phyloP scores from a whole-genome alignment of 2,329 filamentous ascomycete species.

The Pyrenochaeta sp. region DNA sequence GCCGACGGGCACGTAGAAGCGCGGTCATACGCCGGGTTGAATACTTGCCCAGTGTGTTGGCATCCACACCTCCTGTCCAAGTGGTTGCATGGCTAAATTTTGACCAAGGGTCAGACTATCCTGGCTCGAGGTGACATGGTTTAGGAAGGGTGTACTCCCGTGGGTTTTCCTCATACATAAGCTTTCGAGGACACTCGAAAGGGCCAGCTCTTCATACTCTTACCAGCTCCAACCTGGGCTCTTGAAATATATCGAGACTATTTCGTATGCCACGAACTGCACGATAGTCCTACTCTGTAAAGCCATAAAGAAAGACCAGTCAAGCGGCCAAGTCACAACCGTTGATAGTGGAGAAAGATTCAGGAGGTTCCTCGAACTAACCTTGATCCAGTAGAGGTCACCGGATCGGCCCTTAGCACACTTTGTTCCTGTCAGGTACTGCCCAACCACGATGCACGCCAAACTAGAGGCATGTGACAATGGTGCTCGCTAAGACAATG shows the following conservation, averaged over 20 bases:
- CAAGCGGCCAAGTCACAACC: not conserved
- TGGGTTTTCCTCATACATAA: not conserved
- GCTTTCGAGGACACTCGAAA: slow-evolving; percentile 1
- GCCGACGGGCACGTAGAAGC: slow-evolving; percentile 15
- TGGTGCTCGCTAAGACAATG: slow-evolving; percentile 11
- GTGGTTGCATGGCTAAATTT: slow-evolving; percentile 14
- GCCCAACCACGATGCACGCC: slow-evolving; percentile 27
- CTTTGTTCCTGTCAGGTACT: slow-evolving; percentile 26
- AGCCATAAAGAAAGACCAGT: not conserved
- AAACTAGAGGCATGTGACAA: slow-evolving; percentile 38
- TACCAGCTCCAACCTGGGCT: not conserved
- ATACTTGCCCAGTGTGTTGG: slow-evolving; percentile 7
- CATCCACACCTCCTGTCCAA: slow-evolving; percentile 9
- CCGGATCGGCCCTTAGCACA: slow-evolving; percentile 38
- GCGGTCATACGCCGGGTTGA: slow-evolving; percentile 29
- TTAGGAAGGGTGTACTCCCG: slow-evolving; percentile 6
- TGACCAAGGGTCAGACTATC: slow-evolving; percentile 5
- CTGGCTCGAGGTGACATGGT: slow-evolving; percentile 13
- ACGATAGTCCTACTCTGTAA: not conserved
- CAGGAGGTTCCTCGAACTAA: slow-evolving; percentile 24
- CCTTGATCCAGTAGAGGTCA: slow-evolving; percentile 37
- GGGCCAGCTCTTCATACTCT: not conserved
- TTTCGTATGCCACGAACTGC: not conserved
- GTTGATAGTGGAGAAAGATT: not conserved
- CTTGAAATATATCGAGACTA: not conserved